These are phyloP conservation scores for Ananas comosus DNA, from an alignment of 176 grass and related monocot species.

Conservation along the genomic window DNA sequence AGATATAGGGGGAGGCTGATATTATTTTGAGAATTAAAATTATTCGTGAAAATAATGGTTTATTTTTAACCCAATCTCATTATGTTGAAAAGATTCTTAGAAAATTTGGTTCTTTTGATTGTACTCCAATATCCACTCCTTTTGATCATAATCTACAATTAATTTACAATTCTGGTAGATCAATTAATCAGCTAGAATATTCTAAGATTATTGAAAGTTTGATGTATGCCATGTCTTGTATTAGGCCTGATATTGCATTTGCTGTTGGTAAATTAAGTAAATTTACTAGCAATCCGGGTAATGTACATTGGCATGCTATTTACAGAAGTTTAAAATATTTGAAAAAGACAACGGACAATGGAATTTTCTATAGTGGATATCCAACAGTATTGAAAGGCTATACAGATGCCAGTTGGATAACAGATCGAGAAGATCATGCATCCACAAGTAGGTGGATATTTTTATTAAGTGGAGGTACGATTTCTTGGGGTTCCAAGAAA, in stretches of 20 bases:
- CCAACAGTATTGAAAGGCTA: not conserved
- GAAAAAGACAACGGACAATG: not conserved
- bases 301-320: not conserved
- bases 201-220: not conserved
- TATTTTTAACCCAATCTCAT: not conserved
- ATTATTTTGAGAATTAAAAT: too few species aligned
- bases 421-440: too few species aligned
- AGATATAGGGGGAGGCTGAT: not conserved
- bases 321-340: not conserved
- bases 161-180: not conserved
- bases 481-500: too few species aligned
- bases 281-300: not conserved
- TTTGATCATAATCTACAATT: not conserved
- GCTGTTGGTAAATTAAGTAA: not conserved
- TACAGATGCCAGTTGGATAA: not conserved
- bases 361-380: not conserved
- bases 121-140: not conserved
- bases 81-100: not conserved
- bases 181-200: not conserved
- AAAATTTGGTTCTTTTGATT: not conserved
- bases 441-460: too few species aligned
- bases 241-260: not conserved
- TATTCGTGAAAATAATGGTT: too few species aligned
- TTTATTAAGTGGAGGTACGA: too few species aligned
- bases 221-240: not conserved